phyloP scores from a whole-genome alignment of 495 filamentous ascomycete genomes.

The Choiromyces venosus region DNA sequence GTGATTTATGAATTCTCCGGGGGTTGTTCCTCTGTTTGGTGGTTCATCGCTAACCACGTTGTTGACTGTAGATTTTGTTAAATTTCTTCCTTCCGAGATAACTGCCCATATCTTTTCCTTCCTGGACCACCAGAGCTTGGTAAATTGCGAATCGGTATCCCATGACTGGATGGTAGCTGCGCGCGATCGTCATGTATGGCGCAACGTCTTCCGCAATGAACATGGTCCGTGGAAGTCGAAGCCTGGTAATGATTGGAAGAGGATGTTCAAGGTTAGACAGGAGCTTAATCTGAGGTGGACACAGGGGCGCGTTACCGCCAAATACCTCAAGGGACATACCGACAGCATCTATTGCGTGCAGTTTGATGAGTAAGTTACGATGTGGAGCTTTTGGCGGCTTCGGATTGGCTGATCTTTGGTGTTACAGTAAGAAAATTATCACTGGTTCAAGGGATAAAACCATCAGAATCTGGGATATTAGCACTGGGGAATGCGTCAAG shows the following conservation, averaged over 20 bases:
- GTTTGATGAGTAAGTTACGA: constrained; percentile 76
- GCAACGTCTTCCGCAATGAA: constrained; percentile 35
- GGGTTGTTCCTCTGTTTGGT: not conserved
- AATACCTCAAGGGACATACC: constrained; percentile 84
- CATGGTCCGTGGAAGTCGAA: constrained; percentile 41
- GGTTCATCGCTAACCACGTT: constrained; percentile 10
- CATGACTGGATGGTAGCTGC: constrained; percentile 36
- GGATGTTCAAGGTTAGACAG: constrained; percentile 68
- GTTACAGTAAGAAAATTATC: constrained; percentile 78
- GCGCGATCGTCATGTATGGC: constrained; percentile 39
- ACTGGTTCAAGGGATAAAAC: constrained; percentile 94
- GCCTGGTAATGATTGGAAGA: constrained; percentile 69
- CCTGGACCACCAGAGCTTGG: constrained; percentile 35
- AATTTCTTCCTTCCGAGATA: constrained; percentile 36
- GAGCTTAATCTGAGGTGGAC: constrained; percentile 75
- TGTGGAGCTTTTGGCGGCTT: not conserved
- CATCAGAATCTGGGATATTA: constrained; percentile 91
- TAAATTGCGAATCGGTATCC: constrained; percentile 41
- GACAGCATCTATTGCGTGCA: constrained; percentile 97
- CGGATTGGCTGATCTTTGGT: constrained; percentile 3
- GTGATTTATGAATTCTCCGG: not conserved
- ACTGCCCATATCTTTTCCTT: constrained; percentile 41
- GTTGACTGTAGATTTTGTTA: constrained; percentile 36
- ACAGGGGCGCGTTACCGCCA: constrained; percentile 65
- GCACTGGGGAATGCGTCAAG: constrained; percentile 71